These are phyloP conservation scores for Calocera viscosa DNA, from an alignment of 768 basidiomycete genomes.

Conservation along the genomic window DNA sequence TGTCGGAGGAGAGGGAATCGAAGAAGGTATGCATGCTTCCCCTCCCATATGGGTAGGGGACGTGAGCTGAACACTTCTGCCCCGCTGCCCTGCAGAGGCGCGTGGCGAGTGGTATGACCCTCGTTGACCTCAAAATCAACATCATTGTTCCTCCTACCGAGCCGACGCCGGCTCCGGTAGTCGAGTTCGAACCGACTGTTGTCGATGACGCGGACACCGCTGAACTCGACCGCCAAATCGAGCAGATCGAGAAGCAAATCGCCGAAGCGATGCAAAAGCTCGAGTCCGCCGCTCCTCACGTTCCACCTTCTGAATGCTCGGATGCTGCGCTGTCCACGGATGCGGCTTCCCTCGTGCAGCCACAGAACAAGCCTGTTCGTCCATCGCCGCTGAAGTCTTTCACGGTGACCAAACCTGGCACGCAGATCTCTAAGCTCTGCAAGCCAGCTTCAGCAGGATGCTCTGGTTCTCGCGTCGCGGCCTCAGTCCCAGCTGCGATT, in stretches of 20 bases:
- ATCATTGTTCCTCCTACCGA: background rate
- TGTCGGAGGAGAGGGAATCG: background rate
- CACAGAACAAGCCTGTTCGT: background rate
- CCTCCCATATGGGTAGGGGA: constrained; percentile 2
- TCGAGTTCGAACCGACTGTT: constrained; percentile 4
- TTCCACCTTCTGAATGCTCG: background rate
- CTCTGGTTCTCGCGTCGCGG: background rate
- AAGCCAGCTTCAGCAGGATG: background rate
- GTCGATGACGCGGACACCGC: constrained; percentile 45
- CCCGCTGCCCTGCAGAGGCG: background rate
- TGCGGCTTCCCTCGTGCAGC: background rate
- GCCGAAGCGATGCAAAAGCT: constrained; percentile 7
- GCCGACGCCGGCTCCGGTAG: background rate
- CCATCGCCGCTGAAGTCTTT: background rate
- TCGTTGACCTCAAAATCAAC: constrained; percentile 3
- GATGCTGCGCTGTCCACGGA: background rate
- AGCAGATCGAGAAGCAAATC: constrained; percentile 48
- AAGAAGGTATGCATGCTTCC: constrained; percentile 6
- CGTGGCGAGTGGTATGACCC: constrained; percentile 1
- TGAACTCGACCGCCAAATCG: constrained; percentile 57
- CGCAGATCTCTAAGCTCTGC: background rate
- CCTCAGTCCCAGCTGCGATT: background rate
- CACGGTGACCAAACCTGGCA: background rate
- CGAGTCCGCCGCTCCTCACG: background rate
- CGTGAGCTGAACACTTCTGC: constrained; percentile 2